Evolutionary conservation across 306 rosid species (phyloP).

Genomic region (Prinsepia uniflora): DNA sequence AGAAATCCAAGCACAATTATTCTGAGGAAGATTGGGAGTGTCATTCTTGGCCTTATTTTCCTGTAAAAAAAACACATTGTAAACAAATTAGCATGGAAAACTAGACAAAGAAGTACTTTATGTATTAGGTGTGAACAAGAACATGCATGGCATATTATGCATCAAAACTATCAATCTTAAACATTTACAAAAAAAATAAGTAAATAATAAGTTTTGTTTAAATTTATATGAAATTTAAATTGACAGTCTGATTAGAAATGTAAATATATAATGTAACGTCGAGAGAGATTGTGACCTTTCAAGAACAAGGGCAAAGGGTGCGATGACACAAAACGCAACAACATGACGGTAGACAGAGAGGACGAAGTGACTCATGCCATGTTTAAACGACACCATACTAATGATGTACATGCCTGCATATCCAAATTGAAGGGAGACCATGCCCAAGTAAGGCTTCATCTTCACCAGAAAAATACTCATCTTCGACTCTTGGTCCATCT

Average conservation of each 20-base stretch:
- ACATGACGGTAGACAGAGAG: constrained; percentile 87
- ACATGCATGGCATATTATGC: neutral
- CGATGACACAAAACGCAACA: constrained; percentile 57
- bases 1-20: constrained; percentile 73
- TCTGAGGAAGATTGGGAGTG: constrained; percentile 76
- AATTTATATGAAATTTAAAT: neutral
- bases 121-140: neutral
- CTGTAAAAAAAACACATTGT: constrained; percentile 37
- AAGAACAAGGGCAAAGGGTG: constrained; percentile 74
- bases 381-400: constrained; percentile 81
- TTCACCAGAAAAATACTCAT: constrained; percentile 28
- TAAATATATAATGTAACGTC: neutral
- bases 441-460: constrained; percentile 78
- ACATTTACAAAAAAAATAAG: too few species aligned
- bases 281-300: constrained; percentile 44
- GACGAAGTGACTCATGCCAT: constrained; percentile 88
- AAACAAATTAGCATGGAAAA: neutral
- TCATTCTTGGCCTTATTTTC: constrained; percentile 90
- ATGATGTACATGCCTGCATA: constrained; percentile 89
- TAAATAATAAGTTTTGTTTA: neutral
- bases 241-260: neutral
- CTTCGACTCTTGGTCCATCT: constrained; percentile 13
- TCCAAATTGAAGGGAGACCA: constrained; percentile 82
- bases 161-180: neutral
- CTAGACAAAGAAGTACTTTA: neutral